Conservation (phyloP, 2,329 filamentous ascomycete species). For the Mycocentrospora acerina region DNA sequence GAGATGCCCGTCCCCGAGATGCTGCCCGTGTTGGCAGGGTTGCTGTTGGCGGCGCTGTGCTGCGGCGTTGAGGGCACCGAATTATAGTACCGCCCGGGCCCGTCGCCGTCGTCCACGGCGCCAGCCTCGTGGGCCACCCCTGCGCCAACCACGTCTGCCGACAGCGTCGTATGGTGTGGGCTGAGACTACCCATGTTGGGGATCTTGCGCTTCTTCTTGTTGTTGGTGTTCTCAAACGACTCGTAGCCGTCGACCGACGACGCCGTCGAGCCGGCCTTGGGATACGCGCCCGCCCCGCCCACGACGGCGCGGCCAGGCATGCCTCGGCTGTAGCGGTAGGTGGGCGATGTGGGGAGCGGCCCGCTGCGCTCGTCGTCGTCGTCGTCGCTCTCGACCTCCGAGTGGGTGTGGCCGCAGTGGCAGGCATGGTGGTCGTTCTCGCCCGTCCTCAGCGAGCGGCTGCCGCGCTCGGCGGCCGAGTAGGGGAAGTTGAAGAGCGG, state of each 20-base stretch:
- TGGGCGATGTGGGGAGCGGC: slow-evolving; percentile 44
- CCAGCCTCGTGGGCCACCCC: slow-evolving; percentile 54
- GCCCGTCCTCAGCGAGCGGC: slow-evolving; percentile 44
- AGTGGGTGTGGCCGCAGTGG: slow-evolving; percentile 49
- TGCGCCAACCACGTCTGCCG: slow-evolving; percentile 66
- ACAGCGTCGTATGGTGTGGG: slow-evolving; percentile 58
- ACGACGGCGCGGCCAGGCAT: slow-evolving; percentile 25
- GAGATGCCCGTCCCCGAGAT: slow-evolving; percentile 68
- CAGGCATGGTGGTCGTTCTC: slow-evolving; percentile 54
- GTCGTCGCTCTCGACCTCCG: slow-evolving; percentile 62
- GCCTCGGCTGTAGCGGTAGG: slow-evolving; percentile 41
- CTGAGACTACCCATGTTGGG: slow-evolving; percentile 77
- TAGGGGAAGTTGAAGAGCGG: slow-evolving; percentile 75
- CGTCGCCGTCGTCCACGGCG: slow-evolving; percentile 48
- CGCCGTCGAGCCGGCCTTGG: slow-evolving; percentile 57
- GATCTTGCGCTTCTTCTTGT: slow-evolving; percentile 99
- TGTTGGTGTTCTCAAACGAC: slow-evolving; percentile 97
- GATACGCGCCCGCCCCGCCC: slow-evolving; percentile 34
- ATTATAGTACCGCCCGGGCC: slow-evolving; percentile 57
- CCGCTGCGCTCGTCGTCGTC: slow-evolving; percentile 49
- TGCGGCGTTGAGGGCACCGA: slow-evolving; percentile 56
- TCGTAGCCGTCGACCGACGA: slow-evolving; percentile 88
- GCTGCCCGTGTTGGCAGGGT: slow-evolving; percentile 24
- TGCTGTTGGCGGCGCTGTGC: slow-evolving; percentile 40
- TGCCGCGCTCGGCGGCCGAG: slow-evolving; percentile 33